These are phyloP conservation scores for Suhomyces emberorum DNA, from an alignment of 805 yeast genomes.

Conservation along the genomic window DNA sequence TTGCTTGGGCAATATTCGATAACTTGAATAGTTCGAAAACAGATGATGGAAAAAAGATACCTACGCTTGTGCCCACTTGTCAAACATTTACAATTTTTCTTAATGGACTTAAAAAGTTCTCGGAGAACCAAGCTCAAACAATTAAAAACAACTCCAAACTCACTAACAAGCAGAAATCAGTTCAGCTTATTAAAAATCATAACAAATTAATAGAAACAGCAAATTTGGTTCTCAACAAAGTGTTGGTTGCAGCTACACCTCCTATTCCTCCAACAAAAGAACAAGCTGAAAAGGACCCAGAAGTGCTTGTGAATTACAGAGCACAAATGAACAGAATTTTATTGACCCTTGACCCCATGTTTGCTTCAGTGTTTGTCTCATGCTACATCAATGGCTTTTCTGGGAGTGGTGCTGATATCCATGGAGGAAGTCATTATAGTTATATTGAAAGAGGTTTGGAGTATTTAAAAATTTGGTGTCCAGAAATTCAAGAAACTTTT, in stretches of 20 bases:
- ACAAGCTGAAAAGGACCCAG: slow-evolving; percentile 20
- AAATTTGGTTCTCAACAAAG: slow-evolving; percentile 24
- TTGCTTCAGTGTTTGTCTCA: slow-evolving; percentile 28
- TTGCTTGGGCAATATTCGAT: slow-evolving; percentile 40
- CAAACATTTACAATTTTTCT: slow-evolving; percentile 40
- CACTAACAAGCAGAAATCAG: slow-evolving; percentile 17
- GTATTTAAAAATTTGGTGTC: slow-evolving; percentile 32
- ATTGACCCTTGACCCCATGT: slow-evolving; percentile 31
- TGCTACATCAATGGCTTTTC: slow-evolving; percentile 24
- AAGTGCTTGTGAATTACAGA: slow-evolving; percentile 15
- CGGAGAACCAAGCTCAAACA: slow-evolving; percentile 13
- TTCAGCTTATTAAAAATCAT: slow-evolving; percentile 25
- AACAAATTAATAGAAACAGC: slow-evolving; percentile 26
- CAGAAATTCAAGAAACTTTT: slow-evolving; percentile 25
- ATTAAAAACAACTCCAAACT: slow-evolving; percentile 14
- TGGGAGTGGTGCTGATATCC: slow-evolving; percentile 24
- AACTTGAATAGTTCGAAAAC: slow-evolving; percentile 8
- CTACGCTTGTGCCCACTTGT: slow-evolving; percentile 24
- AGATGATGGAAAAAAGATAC: slow-evolving; percentile 12
- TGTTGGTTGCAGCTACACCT: slow-evolving; percentile 28
- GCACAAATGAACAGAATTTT: slow-evolving; percentile 14
- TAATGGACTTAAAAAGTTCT: slow-evolving; percentile 28
- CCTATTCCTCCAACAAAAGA: slow-evolving; percentile 32
- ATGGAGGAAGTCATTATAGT: slow-evolving; percentile 27
- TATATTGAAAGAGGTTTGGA: slow-evolving; percentile 29